phyloP scores from a whole-genome alignment of 345 rosid genomes.

The Microthlaspi erraticum region DNA sequence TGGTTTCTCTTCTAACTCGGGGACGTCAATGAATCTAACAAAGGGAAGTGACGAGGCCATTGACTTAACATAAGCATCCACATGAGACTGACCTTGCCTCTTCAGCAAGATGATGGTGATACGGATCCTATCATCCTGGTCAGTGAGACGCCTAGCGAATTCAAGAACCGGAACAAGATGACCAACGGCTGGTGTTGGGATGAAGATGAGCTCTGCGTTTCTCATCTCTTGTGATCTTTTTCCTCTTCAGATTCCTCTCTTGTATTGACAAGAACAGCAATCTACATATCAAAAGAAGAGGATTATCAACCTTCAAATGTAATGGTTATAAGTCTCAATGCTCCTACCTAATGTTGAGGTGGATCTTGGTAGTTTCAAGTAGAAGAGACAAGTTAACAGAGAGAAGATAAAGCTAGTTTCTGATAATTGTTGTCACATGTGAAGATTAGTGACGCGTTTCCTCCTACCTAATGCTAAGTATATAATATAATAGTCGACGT shows the following conservation, averaged over 20 bases:
- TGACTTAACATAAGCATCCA: constrained; percentile 39
- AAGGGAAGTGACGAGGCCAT: constrained; percentile 34
- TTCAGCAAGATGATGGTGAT: constrained; percentile 41
- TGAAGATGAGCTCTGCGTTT: constrained; percentile 42
- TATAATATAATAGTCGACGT: too few relatives aligned
- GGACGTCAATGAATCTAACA: constrained; percentile 40
- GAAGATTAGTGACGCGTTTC: constrained; percentile 1
- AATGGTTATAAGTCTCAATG: too few relatives aligned
- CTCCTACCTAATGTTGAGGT: too few relatives aligned
- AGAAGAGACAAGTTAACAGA: too few relatives aligned
- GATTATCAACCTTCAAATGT: constrained; percentile 10
- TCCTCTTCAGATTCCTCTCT: background rate
- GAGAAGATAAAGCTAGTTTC: too few relatives aligned
- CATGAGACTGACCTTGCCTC: constrained; percentile 42
- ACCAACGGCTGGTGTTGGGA: constrained; percentile 45
- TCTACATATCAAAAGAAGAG: constrained; percentile 24
- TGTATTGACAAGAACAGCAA: background rate
- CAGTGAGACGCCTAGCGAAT: constrained; percentile 52
- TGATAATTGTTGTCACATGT: constrained; percentile 1
- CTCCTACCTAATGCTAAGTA: constrained; percentile 30
- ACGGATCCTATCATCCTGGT: constrained; percentile 49
- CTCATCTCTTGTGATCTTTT: constrained; percentile 28
- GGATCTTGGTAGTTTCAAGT: too few relatives aligned
- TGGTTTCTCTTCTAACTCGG: constrained; percentile 39
- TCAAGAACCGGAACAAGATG: constrained; percentile 58